Conservation (phyloP, 176 grass and related monocot species). For the Oryza longistaminata region DNA sequence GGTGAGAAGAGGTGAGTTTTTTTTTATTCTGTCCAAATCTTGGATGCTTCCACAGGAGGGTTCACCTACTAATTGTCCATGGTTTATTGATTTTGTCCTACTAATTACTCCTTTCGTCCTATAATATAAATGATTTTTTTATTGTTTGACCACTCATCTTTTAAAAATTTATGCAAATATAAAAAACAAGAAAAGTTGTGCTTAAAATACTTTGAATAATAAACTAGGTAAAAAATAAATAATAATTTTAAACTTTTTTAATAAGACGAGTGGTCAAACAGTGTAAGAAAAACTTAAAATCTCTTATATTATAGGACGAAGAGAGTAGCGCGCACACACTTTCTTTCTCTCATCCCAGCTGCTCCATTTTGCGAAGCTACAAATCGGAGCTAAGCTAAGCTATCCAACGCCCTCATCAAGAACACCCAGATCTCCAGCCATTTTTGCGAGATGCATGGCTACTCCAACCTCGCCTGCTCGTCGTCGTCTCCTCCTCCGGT, state of each 20-base stretch:
- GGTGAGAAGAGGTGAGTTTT: constrained; percentile 28
- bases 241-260: no score
- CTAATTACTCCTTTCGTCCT: background rate
- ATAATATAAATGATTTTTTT: background rate
- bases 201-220: no score
- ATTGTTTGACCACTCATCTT: no score
- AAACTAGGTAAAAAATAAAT: no score
- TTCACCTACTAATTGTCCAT: constrained; percentile 42
- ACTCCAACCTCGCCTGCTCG: constrained; percentile 40
- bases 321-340: background rate
- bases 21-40: constrained; percentile 34
- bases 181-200: no score
- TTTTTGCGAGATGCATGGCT: constrained; percentile 45
- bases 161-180: no score
- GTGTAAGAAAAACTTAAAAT: no score
- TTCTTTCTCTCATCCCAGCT: background rate
- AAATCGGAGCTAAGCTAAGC: background rate
- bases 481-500: background rate
- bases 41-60: constrained; percentile 50
- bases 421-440: constrained; percentile 27
- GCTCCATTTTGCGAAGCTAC: constrained; percentile 30
- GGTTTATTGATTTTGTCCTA: constrained; percentile 17
- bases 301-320: no score
- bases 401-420: background rate
- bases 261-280: no score